Percentiles rank a stretch among this genome's conserved stretches.
Evolutionary conservation across 805 yeast species (phyloP).

Genomic region (Jamesozyma piceae): DNA sequence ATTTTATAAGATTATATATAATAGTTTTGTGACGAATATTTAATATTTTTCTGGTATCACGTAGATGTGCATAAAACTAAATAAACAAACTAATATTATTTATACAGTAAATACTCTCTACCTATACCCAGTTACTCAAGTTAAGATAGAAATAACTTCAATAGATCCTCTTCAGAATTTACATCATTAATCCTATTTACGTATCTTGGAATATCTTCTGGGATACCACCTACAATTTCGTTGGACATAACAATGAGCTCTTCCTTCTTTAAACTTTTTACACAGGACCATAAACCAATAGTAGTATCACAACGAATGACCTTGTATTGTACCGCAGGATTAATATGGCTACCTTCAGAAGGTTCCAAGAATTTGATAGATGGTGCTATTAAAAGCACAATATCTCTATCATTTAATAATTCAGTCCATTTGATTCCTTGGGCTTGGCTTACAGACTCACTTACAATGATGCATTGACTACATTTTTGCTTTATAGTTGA

Average conservation of each 20-base stretch:
- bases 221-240: conserved; percentile 22
- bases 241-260: conserved; percentile 22
- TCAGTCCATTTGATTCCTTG: conserved; percentile 13
- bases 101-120: too few relatives aligned
- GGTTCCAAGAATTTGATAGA: conserved; percentile 11
- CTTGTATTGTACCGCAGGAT: conserved; percentile 21
- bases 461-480: conserved; percentile 15
- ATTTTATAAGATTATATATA: conserved; percentile 20
- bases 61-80: too few relatives aligned
- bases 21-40: too few relatives aligned
- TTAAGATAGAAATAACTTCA: too few relatives aligned
- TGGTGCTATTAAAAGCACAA: conserved; percentile 32
- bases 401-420: conserved; percentile 14
- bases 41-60: neutral
- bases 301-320: conserved; percentile 40
- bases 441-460: conserved; percentile 9
- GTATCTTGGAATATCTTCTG: conserved; percentile 26
- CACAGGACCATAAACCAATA: conserved; percentile 45
- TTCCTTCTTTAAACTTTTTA: conserved; percentile 41
- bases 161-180: neutral
- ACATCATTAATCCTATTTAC: conserved; percentile 16
- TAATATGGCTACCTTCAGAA: conserved; percentile 11
- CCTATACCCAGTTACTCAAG: too few relatives aligned
- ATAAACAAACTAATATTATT: too few relatives aligned
- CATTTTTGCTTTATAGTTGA: neutral